Evolutionary conservation across 805 yeast genomes (phyloP).

Genomic region (Millerozyma acaciae): DNA sequence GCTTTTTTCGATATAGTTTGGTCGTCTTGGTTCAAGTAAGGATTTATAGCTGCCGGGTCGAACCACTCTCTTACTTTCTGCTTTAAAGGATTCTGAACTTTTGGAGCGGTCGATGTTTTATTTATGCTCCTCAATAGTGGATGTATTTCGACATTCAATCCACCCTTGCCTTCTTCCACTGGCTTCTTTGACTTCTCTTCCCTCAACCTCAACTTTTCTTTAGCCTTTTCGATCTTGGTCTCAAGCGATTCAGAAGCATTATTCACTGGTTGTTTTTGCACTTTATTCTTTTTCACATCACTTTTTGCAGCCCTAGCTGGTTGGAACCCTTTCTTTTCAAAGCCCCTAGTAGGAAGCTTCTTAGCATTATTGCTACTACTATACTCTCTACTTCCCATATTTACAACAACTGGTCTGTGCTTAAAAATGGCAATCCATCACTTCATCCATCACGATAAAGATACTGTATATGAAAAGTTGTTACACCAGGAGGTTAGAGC

Average conservation of each 20-base stretch:
- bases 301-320: neutral
- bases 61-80: conserved; percentile 23
- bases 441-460: too few species aligned
- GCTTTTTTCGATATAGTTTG: conserved; percentile 4
- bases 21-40: conserved; percentile 30
- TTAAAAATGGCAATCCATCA: too few species aligned
- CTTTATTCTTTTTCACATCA: too few species aligned
- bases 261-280: too few species aligned
- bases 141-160: conserved; percentile 33
- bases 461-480: too few species aligned
- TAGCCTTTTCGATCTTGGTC: conserved; percentile 4
- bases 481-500: too few species aligned
- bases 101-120: conserved; percentile 21
- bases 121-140: conserved; percentile 32
- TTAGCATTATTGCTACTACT: too few species aligned
- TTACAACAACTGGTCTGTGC: too few species aligned
- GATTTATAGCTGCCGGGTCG: conserved; percentile 34
- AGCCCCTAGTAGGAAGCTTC: too few species aligned
- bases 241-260: neutral
- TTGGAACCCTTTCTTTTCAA: too few species aligned
- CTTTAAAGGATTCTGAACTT: conserved; percentile 27
- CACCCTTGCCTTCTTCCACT: conserved; percentile 21
- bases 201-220: conserved; percentile 3
- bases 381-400: too few species aligned
- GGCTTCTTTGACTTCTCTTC: too few species aligned